Evolutionary conservation across 2,329 filamentous ascomycete genomes (phyloP), one percentile per base, ranked within the genome.

Genomic region (Penicillium sp.): DNA sequence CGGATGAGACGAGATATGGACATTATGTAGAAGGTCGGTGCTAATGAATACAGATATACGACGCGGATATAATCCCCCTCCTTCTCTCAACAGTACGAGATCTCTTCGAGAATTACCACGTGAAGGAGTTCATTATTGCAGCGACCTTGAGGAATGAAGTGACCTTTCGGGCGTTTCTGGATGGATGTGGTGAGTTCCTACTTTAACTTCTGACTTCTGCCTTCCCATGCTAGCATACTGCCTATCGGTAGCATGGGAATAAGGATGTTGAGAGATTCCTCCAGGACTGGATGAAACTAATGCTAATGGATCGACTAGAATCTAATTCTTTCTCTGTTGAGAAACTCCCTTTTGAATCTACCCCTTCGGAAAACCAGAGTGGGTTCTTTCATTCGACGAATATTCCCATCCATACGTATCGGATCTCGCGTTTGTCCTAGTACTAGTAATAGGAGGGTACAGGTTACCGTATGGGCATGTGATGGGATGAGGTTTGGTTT

Each of bases 71-170:
- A 39, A 79, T 86, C 54, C 78, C 79, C n/a, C 77, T 80, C 17
- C 74, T 87, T 15, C 72, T 84, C 21, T 75, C 77, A 34, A 85
- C 83, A 3, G 65, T 86, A 46, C 69, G 74, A 30, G 75, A 81
- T 55, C 77, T 87, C 30, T 83, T 86, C 60, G 75, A 81, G 32
- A 73, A 80, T 55, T 79, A 81, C 54, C 68, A 75, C 13, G 62
- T 75, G 24, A 67, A 83, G 40, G 64, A 79, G 37, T 80, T 85
- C 39, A 69, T 88, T 49, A 81, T 87, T 55, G 78, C 84, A 3
- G 80, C 82, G 12, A 84, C 84, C 0, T 76, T 87, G 47, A 80
- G 85, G 49, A 87, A 87, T 52, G 74, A 79, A 49, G 73, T 84
- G 46, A 88, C 84, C 0, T 86, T 86, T 66, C 75, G 80, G 59